phyloP scores from a whole-genome alignment of 2,329 filamentous ascomycete species.

The Ascocoryne sarcoides region DNA sequence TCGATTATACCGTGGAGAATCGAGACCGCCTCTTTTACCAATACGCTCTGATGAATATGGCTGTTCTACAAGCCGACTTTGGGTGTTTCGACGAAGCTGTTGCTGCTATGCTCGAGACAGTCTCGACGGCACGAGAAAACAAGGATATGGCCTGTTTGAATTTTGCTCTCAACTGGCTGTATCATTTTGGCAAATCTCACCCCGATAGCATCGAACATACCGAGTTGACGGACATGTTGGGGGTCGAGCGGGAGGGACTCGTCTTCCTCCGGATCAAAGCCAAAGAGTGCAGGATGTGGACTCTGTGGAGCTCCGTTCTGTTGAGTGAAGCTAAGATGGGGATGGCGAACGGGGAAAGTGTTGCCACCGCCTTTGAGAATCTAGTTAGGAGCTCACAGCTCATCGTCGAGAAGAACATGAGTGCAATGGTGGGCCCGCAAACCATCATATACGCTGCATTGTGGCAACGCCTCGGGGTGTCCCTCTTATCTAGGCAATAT shows the following conservation, averaged over 20 bases:
- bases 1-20: constrained; percentile 90
- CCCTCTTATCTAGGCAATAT: constrained; percentile 45
- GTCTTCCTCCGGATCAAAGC: constrained; percentile 79
- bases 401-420: constrained; percentile 67
- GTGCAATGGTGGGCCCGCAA: constrained; percentile 63
- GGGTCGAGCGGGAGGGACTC: constrained; percentile 71
- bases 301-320: constrained; percentile 72
- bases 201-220: constrained; percentile 63
- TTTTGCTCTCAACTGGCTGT: constrained; percentile 92
- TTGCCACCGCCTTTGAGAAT: constrained; percentile 59
- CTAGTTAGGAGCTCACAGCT: constrained; percentile 77
- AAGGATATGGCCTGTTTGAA: constrained; percentile 88
- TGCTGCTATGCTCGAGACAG: constrained; percentile 89
- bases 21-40: constrained; percentile 82
- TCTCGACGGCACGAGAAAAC: constrained; percentile 89
- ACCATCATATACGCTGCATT: constrained; percentile 63
- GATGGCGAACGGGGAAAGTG: constrained; percentile 61
- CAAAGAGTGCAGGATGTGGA: constrained; percentile 79
- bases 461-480: constrained; percentile 65
- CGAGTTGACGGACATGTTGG: constrained; percentile 64
- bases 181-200: constrained; percentile 84
- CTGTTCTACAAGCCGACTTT: constrained; percentile 90
- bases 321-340: constrained; percentile 78
- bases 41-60: constrained; percentile 87
- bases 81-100: constrained; percentile 84